Base-by-base conservation (phyloP, 1,284 basidiomycete genomes). In the Lignosus rhinocerotis region DNA sequence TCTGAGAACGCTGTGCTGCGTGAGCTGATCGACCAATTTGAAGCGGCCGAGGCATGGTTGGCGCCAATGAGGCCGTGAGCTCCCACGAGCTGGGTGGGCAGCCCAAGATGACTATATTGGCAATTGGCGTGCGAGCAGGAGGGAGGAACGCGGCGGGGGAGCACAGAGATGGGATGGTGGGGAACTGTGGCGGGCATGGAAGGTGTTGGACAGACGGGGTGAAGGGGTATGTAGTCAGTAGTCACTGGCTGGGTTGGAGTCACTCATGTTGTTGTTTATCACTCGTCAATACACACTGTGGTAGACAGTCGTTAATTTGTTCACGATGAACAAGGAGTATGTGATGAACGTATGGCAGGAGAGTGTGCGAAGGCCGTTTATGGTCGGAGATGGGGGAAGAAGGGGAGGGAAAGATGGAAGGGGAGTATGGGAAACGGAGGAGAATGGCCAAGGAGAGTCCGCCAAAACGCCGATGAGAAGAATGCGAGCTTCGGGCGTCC, bases 41-140 rank as follows among this genome's bases (percentile, higher is more conserved):
- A 96, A 78, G 87, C 87, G 57, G 96, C 96, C 16, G 92, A 98
- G 75, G 84, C 84, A 60, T 98, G 95, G 95, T 79, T 98, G 68
- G 85, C 83, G 67, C 94, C 93, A 56, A 94, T 95, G 92, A 79
- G 93, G 67, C 92, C 92, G 63, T 93, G 79, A 81, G 65, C 34
- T 62, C 62, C 41, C 62, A 65, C 60, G 50, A 33, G 54, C 41
- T 50, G 60, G 61, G 43, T 36, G 46, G 51, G 39, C 50, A 44
- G 55, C 25, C 54, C 34, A 53, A 45, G 33, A 39, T 32, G 52
- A 55, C 52, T 43, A 45, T 52, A 60, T 59, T 62, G 59, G 60
- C 53, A 51, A 57, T 58, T 50, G 42, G 50, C 43, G 44, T 21
- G 50, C 36, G 46, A 31, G 55, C 45, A 36, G 33, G 16, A 50